Percentiles rank a stretch among this genome's conserved stretches.
Conservation (phyloP, 441 rosid genomes). For the Populus tomentosa region DNA sequence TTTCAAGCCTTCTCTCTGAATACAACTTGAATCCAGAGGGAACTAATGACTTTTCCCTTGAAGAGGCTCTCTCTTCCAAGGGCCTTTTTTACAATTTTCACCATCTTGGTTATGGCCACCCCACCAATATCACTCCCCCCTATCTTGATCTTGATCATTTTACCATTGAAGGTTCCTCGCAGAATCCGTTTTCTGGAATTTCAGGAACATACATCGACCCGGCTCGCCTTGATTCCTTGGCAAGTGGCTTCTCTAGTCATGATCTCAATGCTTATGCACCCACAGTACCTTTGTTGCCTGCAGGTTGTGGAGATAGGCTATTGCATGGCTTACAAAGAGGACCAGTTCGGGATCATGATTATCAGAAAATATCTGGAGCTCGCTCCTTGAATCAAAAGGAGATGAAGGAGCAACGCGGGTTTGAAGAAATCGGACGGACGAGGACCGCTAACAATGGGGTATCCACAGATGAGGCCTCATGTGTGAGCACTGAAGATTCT, state of each 20-base stretch:
- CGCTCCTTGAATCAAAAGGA: slow-evolving; percentile 1
- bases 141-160: not conserved
- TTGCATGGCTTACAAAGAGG: slow-evolving; percentile 17
- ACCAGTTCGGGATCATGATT: slow-evolving; percentile 6
- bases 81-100: slow-evolving; percentile 6
- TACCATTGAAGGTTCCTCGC: slow-evolving; percentile 22
- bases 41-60: slow-evolving; percentile 12
- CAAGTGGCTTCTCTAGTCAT: not conserved
- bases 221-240: slow-evolving; percentile 2
- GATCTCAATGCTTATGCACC: not conserved
- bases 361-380: slow-evolving; percentile 2
- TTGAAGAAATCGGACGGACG: slow-evolving; percentile 7
- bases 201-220: slow-evolving; percentile 17
- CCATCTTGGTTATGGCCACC: not conserved
- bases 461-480: slow-evolving; percentile 18
- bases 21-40: slow-evolving; percentile 18
- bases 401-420: not conserved
- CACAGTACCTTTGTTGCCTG: not conserved
- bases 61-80: slow-evolving; percentile 8
- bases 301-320: not conserved
- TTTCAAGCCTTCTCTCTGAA: slow-evolving; percentile 28
- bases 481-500: slow-evolving; percentile 12
- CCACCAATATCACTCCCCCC: not conserved
- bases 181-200: slow-evolving; percentile 13
- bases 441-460: not conserved